Conservation (phyloP, 257 asterid species). For the Perilla frutescens region DNA sequence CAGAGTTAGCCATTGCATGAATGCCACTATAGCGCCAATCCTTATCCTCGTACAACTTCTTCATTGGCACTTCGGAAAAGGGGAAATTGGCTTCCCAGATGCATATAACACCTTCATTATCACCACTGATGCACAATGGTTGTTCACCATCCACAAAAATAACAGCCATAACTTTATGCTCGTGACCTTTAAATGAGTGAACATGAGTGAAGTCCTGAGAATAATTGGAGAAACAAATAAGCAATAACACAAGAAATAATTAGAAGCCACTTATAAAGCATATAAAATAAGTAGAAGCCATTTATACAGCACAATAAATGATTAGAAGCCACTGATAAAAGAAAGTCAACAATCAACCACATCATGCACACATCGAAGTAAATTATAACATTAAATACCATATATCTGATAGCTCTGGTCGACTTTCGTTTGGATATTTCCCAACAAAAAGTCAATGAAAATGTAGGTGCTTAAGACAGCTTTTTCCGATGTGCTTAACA, state of each 20-base stretch:
- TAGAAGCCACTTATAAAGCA: background rate
- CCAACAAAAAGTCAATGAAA: too few relatives aligned
- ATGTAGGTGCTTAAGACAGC: too few relatives aligned
- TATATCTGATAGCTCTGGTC: background rate
- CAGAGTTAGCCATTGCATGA: conserved; percentile 84
- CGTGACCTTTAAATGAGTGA: conserved; percentile 85
- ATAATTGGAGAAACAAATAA: conserved; percentile 27
- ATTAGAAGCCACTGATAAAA: background rate
- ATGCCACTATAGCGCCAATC: conserved; percentile 99
- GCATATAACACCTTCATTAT: conserved; percentile 78
- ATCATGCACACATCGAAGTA: too few relatives aligned
- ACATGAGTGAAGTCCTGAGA: conserved; percentile 73
- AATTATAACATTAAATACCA: background rate
- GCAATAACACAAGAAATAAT: background rate
- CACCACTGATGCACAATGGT: conserved; percentile 88
- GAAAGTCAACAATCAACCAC: conserved; percentile 7
- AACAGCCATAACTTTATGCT: conserved; percentile 75
- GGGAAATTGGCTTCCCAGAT: conserved; percentile 79
- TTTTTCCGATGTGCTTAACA: too few relatives aligned
- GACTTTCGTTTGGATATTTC: too few relatives aligned
- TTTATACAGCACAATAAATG: too few relatives aligned
- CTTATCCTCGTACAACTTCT: conserved; percentile 67
- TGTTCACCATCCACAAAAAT: conserved; percentile 65
- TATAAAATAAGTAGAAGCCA: background rate
- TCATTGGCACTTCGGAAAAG: conserved; percentile 53